These are phyloP conservation scores for Apiotrichum sp. DNA, from an alignment of 1,284 basidiomycete species.

Conservation along the genomic window DNA sequence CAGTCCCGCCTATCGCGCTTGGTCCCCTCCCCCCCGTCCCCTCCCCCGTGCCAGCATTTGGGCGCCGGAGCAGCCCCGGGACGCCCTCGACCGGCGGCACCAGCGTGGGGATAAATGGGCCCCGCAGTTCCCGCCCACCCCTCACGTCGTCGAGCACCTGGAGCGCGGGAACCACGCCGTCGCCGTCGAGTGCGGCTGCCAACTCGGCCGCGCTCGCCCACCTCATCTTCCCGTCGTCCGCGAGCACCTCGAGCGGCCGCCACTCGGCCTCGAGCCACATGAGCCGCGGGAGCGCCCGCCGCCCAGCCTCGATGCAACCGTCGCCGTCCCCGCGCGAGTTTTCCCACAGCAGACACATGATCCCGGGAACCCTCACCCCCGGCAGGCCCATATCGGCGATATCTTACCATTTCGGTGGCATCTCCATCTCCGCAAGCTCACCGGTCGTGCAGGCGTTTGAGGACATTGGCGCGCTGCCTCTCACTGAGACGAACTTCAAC, in stretches of 20 bases:
- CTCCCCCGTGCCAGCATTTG: no score
- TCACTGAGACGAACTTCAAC: background rate
- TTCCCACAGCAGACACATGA: background rate
- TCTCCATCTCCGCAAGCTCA: background rate
- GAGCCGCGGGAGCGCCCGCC: background rate
- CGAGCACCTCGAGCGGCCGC: background rate
- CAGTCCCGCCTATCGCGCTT: background rate
- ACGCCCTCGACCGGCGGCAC: no score
- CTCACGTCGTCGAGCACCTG: background rate
- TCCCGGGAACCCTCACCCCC: background rate
- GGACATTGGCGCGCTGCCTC: background rate
- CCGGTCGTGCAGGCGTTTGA: constrained; percentile 1
- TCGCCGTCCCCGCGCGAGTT: background rate
- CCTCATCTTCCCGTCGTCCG: background rate
- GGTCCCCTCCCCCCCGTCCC: background rate
- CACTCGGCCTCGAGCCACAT: no score
- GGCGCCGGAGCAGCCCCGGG: no score
- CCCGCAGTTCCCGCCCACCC: background rate
- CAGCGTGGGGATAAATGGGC: no score
- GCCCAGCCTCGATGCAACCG: background rate
- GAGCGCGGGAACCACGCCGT: background rate
- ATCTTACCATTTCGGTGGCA: background rate
- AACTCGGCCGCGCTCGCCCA: background rate
- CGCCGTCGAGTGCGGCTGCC: background rate
- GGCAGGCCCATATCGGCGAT: background rate